phyloP scores from a whole-genome alignment of 306 rosid genomes.

The Acacia confusa region DNA sequence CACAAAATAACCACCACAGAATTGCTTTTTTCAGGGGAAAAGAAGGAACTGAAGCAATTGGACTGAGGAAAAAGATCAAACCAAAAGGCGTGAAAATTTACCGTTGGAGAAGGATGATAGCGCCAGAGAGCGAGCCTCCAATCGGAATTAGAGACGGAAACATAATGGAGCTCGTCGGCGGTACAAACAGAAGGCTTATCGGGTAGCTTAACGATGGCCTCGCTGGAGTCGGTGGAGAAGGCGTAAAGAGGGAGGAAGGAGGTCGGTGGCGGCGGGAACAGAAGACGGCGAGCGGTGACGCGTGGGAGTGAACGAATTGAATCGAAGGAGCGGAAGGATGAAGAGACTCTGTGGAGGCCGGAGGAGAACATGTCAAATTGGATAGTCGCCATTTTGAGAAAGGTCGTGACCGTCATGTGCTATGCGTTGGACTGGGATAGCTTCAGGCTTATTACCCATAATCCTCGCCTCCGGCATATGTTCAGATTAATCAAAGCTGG shows the following conservation, averaged over 20 bases:
- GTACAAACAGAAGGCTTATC: constrained; percentile 86
- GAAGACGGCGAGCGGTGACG: constrained; percentile 35
- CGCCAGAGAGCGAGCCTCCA: constrained; percentile 99
- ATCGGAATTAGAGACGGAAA: constrained; percentile 71
- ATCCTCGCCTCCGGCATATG: not conserved
- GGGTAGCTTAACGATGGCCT: constrained; percentile 38
- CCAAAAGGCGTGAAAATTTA: constrained; percentile 14
- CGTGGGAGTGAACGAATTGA: constrained; percentile 38
- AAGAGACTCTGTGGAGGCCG: constrained; percentile 46
- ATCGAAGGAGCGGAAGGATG: constrained; percentile 41
- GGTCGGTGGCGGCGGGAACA: not conserved
- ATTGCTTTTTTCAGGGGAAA: not conserved
- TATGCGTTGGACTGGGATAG: not conserved
- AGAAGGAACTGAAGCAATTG: not conserved
- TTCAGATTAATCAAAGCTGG: not conserved
- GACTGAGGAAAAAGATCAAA: not conserved
- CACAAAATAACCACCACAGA: not conserved
- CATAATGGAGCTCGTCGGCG: constrained; percentile 96
- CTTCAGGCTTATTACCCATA: too few species aligned
- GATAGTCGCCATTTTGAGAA: constrained; percentile 50
- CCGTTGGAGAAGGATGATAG: constrained; percentile 78
- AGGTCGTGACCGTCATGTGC: not conserved
- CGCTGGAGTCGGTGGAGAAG: constrained; percentile 46
- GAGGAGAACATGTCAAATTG: constrained; percentile 55
- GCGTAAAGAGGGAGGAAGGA: constrained; percentile 50